These are phyloP conservation scores for Quambalaria eucalypti DNA, from an alignment of 1,284 basidiomycete genomes.

Conservation along the genomic window DNA sequence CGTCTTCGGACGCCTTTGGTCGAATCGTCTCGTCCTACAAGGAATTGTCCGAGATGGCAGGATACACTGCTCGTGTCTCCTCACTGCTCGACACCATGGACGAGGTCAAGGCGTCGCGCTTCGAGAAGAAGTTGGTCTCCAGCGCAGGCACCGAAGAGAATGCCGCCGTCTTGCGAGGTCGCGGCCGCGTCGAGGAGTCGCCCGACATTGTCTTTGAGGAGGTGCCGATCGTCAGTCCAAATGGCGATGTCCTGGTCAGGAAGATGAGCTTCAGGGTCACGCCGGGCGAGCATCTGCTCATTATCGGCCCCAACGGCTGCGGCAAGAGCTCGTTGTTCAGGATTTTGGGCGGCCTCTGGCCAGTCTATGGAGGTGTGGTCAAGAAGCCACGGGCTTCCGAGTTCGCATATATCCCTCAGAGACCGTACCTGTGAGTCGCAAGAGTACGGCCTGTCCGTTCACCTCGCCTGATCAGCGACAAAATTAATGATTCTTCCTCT, in stretches of 20 bases:
- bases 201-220: conserved; percentile 78
- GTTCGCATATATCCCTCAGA: conserved; percentile 90
- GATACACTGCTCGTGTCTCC: conserved; percentile 85
- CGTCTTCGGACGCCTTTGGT: conserved; percentile 56
- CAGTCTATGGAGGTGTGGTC: conserved; percentile 88
- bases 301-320: conserved; percentile 60
- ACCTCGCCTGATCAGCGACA: not conserved
- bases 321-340: conserved; percentile 62
- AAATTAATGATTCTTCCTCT: not conserved
- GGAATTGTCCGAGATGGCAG: conserved; percentile 83
- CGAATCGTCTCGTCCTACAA: conserved; percentile 86
- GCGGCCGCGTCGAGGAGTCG: conserved; percentile 58
- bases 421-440: conserved; percentile 64
- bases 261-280: conserved; percentile 77
- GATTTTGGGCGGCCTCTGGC: conserved; percentile 92
- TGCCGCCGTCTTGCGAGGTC: conserved; percentile 67
- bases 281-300: conserved; percentile 61
- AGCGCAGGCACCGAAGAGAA: conserved; percentile 64
- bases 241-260: conserved; percentile 77
- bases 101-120: conserved; percentile 73
- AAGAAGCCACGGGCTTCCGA: conserved; percentile 79
- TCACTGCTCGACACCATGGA: conserved; percentile 84
- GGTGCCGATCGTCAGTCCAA: conserved; percentile 91
- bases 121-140: conserved; percentile 76
- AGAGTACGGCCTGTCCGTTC: no score